Percentiles rank a stretch among this genome's conserved stretches.
Conservation (phyloP, 352 stramenopile genomes). For the Globisporangium nunn region DNA sequence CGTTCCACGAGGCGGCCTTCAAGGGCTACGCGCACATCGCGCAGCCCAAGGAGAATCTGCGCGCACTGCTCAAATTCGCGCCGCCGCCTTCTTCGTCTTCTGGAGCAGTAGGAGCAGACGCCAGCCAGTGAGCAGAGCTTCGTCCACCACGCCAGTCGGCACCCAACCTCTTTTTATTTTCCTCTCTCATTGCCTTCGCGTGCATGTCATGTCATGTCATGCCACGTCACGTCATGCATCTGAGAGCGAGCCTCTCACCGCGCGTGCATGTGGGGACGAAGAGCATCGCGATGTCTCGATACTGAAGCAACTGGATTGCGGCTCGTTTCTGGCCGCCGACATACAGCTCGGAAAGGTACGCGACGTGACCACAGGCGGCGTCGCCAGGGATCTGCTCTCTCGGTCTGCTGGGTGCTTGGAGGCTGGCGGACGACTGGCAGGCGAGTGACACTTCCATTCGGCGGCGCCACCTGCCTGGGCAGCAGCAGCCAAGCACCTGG, state of each 20-base stretch:
- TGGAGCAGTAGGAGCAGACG: neutral
- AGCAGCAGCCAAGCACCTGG: too few relatives aligned
- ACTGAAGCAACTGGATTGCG: neutral
- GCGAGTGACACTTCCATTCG: neutral
- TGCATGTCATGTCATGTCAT: too few relatives aligned
- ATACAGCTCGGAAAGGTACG: neutral
- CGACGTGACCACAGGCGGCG: slow-evolving; percentile 2
- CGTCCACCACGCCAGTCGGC: too few relatives aligned
- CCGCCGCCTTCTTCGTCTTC: slow-evolving; percentile 1
- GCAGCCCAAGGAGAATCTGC: slow-evolving; percentile 63
- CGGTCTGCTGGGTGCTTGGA: neutral
- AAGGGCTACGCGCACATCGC: slow-evolving; percentile 61
- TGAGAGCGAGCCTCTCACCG: too few relatives aligned
- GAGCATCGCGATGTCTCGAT: neutral
- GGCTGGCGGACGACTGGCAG: neutral
- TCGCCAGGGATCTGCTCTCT: neutral
- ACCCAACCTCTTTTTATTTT: too few relatives aligned
- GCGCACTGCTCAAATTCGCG: slow-evolving; percentile 37
- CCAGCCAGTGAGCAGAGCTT: neutral
- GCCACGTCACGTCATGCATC: too few relatives aligned
- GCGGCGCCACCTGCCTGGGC: neutral
- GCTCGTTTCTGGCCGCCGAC: slow-evolving; percentile 1
- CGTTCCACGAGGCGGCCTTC: slow-evolving; percentile 74
- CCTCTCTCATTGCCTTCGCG: neutral
- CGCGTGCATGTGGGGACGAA: too few relatives aligned